phyloP scores from a whole-genome alignment of 1,284 basidiomycete genomes.

The Ceratobasidium sp. region DNA sequence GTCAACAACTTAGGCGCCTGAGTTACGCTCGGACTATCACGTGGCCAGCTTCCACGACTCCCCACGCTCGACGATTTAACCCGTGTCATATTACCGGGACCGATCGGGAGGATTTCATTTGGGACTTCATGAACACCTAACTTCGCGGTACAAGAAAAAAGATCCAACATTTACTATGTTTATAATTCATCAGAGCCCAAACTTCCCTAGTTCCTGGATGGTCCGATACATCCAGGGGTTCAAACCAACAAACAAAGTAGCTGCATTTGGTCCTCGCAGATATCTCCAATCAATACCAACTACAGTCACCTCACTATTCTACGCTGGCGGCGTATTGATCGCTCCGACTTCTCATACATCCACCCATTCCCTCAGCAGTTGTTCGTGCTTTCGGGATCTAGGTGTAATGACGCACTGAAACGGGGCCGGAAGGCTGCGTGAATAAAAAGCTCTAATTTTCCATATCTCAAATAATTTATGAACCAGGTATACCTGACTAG shows the following conservation, averaged over 20 bases:
- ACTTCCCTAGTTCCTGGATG: too few relatives aligned
- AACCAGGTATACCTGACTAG: conserved; percentile 16
- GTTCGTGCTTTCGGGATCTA: background rate
- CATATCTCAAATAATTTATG: too few relatives aligned
- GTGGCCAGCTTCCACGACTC: background rate
- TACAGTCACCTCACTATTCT: background rate
- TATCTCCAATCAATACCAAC: background rate
- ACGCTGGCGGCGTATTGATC: background rate
- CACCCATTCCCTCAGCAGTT: background rate
- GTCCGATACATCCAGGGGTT: background rate
- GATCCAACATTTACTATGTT: background rate
- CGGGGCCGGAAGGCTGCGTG: too few relatives aligned
- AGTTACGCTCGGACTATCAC: background rate
- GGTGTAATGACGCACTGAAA: background rate
- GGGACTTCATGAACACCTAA: background rate
- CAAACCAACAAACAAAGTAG: background rate
- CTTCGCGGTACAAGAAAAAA: background rate
- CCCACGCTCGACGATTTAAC: background rate
- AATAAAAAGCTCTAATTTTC: too few relatives aligned
- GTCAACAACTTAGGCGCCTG: background rate
- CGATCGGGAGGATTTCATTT: background rate
- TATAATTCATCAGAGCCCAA: too few relatives aligned
- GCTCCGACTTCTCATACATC: background rate
- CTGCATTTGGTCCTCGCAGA: background rate
- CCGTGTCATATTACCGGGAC: background rate